Evolutionary conservation across 2,329 filamentous ascomycete genomes (phyloP).

Genomic region (Penicillium sp.): DNA sequence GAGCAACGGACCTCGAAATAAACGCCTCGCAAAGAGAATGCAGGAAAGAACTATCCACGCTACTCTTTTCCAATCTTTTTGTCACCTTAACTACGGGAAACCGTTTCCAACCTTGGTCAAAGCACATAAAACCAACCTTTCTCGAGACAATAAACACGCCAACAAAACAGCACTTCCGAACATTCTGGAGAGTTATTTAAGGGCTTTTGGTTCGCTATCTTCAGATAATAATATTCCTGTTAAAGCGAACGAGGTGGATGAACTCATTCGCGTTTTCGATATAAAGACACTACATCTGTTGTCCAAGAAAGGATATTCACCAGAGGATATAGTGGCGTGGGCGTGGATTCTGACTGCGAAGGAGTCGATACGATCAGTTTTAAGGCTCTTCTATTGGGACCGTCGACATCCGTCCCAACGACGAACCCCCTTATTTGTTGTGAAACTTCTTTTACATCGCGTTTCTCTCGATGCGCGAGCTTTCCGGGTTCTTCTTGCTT

Average conservation of each 20-base stretch:
- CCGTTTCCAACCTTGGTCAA: neutral
- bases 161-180: constrained; percentile 23
- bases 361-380: constrained; percentile 31
- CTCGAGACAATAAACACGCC: neutral
- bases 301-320: constrained; percentile 28
- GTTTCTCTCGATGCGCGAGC: constrained; percentile 36
- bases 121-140: neutral
- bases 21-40: neutral
- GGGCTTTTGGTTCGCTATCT: neutral
- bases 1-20: neutral
- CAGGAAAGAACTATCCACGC: neutral
- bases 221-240: constrained; percentile 1
- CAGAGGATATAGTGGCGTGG: constrained; percentile 42
- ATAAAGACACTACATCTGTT: constrained; percentile 27
- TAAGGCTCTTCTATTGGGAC: constrained; percentile 33
- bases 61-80: neutral
- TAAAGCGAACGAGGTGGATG: constrained; percentile 25
- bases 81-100: constrained; percentile 5
- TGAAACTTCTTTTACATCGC: constrained; percentile 46
- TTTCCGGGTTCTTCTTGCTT: constrained; percentile 41
- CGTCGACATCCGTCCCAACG: constrained; percentile 17
- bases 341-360: constrained; percentile 44
- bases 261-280: constrained; percentile 28
- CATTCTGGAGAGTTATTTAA: constrained; percentile 34
- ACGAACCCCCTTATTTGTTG: constrained; percentile 44